Evolutionary conservation across 2,329 filamentous ascomycete genomes (phyloP), one percentile per base, ranked within the genome.

Genomic region (Sordariomycetes sp.): DNA sequence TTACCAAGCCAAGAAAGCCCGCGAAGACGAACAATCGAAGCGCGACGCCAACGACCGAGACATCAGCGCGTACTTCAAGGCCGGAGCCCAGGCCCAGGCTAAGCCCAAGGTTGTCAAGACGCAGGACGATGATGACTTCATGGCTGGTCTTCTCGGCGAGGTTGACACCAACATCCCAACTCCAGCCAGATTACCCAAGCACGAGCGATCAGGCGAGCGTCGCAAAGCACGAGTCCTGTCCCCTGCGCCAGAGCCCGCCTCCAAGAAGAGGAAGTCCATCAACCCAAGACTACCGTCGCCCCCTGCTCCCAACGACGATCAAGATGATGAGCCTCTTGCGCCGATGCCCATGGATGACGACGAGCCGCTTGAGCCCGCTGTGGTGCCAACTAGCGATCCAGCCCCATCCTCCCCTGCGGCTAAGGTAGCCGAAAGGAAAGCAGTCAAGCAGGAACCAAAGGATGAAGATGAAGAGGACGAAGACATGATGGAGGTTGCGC

Each of bases 1-100:
- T 6, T 8, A 7, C 25, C 27, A 42, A 88, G 83, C 80, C 42
- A 96, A 95, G 59, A 75, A 87, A 48, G 88, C 86, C 56, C 82
- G 82, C 12, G 85, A 94, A 48, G 86, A 94, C 45, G 87, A 94
- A 38, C 79, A 84, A 43, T 79, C 86, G 38, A 83, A 85, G 54
- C 77, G 82, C 49, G 85, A 94, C 47, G 87, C 85, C 55, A 86
- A 87, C 45, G 87, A 93, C 57, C 83, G 84, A 50, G 83, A 87
- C 46, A 96, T 98, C 53, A 87, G 82, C 59, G 90, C 93, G 49
- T 98, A 93, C 61, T 96, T 98, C 55, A 90, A 75, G 45, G 84
- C 82, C 46, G 86, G 86, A 35, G 72, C 75, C 39, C 71, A 72
- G 43, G 58, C 71, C 33, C 79, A 79, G 37, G 67, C 80, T 11